These are phyloP conservation scores for Pichia paraexigua DNA, from an alignment of 805 yeast species.

Conservation along the genomic window DNA sequence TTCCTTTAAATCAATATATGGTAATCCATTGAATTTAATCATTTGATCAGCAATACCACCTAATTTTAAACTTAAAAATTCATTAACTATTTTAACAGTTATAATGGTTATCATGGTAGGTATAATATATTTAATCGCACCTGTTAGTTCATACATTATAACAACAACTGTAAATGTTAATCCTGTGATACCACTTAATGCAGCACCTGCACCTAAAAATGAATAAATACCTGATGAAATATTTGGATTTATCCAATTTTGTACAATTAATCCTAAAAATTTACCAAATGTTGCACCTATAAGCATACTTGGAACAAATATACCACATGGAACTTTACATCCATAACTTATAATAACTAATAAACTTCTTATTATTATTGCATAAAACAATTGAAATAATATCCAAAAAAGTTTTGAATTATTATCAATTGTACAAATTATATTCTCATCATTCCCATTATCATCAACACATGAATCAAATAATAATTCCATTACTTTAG, in stretches of 20 bases:
- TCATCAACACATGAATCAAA: constrained; percentile 45
- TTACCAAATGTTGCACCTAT: constrained; percentile 94
- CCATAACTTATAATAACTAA: constrained; percentile 85
- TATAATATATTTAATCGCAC: constrained; percentile 82
- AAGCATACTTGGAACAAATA: constrained; percentile 94
- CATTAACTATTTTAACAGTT: constrained; percentile 72
- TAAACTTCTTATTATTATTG: constrained; percentile 62
- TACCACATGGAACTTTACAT: constrained; percentile 94
- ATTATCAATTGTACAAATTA: constrained; percentile 9
- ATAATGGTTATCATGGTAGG: constrained; percentile 97
- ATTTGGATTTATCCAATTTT: constrained; percentile 28
- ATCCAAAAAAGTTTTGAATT: constrained; percentile 17
- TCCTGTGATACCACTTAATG: constrained; percentile 90
- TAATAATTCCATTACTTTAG: constrained; percentile 84
- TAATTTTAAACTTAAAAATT: constrained; percentile 55
- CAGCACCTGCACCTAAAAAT: constrained; percentile 92
- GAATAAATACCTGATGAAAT: constrained; percentile 95
- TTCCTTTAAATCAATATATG: constrained; percentile 67
- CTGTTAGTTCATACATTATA: constrained; percentile 93
- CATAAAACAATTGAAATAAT: constrained; percentile 50
- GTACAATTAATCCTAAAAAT: constrained; percentile 69
- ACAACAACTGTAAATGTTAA: constrained; percentile 89
- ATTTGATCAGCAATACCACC: constrained; percentile 96
- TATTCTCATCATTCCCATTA: background rate
- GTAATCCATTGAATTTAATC: constrained; percentile 82